phyloP scores from a whole-genome alignment of 495 filamentous ascomycete species.

The Diplogelasinospora grovesii region DNA sequence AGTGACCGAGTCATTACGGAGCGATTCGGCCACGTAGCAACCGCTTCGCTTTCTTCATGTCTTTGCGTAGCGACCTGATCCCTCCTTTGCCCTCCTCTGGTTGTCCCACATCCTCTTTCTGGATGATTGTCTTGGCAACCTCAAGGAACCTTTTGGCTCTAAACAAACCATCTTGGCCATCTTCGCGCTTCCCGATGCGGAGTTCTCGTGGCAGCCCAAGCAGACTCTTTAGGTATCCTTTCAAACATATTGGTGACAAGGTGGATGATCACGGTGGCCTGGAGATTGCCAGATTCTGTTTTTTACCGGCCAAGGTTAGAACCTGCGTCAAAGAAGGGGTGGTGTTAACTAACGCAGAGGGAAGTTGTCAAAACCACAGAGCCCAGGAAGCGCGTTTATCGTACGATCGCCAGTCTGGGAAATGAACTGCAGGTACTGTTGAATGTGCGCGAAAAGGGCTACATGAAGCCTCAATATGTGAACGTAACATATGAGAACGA shows the following conservation, averaged over 20 bases:
- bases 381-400: constrained; percentile 9
- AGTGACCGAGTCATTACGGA: no score
- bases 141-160: constrained; percentile 7
- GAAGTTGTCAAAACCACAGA: constrained; percentile 11
- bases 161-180: constrained; percentile 4
- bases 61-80: constrained; percentile 10
- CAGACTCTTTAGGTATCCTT: constrained; percentile 12
- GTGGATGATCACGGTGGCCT: constrained; percentile 16
- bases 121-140: constrained; percentile 4
- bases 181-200: constrained; percentile 3
- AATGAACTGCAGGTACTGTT: constrained; percentile 7
- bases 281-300: constrained; percentile 19
- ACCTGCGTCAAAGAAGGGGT: not conserved
- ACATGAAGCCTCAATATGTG: constrained; percentile 13
- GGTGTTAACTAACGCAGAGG: constrained; percentile 11
- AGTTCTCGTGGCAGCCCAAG: constrained; percentile 17
- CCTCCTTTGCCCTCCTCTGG: constrained; percentile 16
- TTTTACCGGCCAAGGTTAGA: not conserved
- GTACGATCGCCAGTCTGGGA: constrained; percentile 13
- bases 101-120: constrained; percentile 13
- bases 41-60: constrained; percentile 9
- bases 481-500: constrained; percentile 16
- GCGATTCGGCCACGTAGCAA: constrained; percentile 12
- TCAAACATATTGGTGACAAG: constrained; percentile 15
- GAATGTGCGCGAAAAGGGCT: constrained; percentile 12